Evolutionary conservation across 1,139 yeast species (phyloP), one percentile per base, ranked within the genome.

Genomic region (Geotrichum europaeum): DNA sequence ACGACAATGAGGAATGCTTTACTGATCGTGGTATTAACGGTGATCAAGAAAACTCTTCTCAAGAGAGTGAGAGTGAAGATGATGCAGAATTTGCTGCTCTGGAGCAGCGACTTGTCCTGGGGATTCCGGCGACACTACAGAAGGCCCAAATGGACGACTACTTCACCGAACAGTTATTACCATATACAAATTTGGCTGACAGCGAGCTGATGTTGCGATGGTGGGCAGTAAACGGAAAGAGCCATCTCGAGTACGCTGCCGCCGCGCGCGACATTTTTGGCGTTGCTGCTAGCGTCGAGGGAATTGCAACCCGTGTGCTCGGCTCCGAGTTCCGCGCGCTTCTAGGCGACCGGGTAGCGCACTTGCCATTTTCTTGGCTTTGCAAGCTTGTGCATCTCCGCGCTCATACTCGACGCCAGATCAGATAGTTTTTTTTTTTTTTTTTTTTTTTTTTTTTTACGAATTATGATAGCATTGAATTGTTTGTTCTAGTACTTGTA

Each of bases 211-310:
- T 55, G 53, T 20, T 55, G 53, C 50, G 51, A 12, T 55, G 52
- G 53, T 55, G 58, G 58, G 30, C 18, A 9, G 20, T 43, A 15
- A 43, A 55, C 15, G 43, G 34, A 18, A 25, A 10, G 25, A 28
- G 24, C 15, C 50, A 55, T 18, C 54, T 53, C 5, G 58, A 55
- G 51, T 55, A 50, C 25, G 53, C 40, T 15, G 50, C 47, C 4
- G 58, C 52, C 7, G 58, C 58, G 25, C 54, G 58, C 25, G 58
- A 55, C 15, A n/a, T 55, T 7, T 49, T 55, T 25, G 54, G 53
- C 13, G 53, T 55, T 30, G 50, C 58, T 15, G 25, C 58, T 5
- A 53, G 58, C 15, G 49, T 47, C 15, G 58, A 55, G 49, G 52
- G 52, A 5, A 43, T 47, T 36, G 10, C 58, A 18, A 15, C 40